Percentiles rank a stretch among this genome's conserved stretches.
phyloP scores from a whole-genome alignment of 768 basidiomycete species.

The Gymnopilus dilepis region DNA sequence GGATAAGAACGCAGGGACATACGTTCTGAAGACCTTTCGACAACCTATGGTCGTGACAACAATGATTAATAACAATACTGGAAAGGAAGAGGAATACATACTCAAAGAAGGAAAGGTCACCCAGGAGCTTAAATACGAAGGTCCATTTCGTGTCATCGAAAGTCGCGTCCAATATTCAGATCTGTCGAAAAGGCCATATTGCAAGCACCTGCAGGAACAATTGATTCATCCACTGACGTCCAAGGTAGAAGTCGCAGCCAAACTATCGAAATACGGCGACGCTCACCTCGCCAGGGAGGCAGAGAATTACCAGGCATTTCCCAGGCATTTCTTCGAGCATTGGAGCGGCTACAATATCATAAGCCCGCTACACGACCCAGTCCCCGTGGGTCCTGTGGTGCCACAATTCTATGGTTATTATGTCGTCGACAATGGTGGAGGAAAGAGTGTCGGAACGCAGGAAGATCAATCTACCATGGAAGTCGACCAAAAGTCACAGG shows the following conservation, averaged over 20 bases:
- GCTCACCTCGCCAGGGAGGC: slow-evolving; percentile 46
- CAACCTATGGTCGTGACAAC: slow-evolving; percentile 5
- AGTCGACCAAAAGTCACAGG: background rate
- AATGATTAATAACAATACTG: slow-evolving; percentile 12
- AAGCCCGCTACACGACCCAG: slow-evolving; percentile 45
- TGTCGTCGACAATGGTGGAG: slow-evolving; percentile 25
- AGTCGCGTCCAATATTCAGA: slow-evolving; percentile 38
- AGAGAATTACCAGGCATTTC: slow-evolving; percentile 49
- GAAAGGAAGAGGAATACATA: slow-evolving; percentile 9
- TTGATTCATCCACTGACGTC: slow-evolving; percentile 38
- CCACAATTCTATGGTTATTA: slow-evolving; percentile 75
- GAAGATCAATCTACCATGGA: background rate
- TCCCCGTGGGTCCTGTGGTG: slow-evolving; percentile 54
- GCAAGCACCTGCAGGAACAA: slow-evolving; percentile 31
- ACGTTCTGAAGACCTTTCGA: slow-evolving; percentile 2
- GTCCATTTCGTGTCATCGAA: slow-evolving; percentile 29
- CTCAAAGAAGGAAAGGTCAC: background rate
- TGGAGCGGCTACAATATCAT: slow-evolving; percentile 55
- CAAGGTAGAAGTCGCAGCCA: slow-evolving; percentile 47
- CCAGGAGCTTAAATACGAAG: slow-evolving; percentile 22
- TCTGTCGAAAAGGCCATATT: slow-evolving; percentile 33
- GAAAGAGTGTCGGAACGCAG: slow-evolving; percentile 1
- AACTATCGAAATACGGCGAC: slow-evolving; percentile 47
- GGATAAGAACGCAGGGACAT: slow-evolving; percentile 11
- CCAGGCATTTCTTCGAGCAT: slow-evolving; percentile 50